Evolutionary conservation across 2,329 filamentous ascomycete species (phyloP).

Genomic region (Epicoccum sorghinum): DNA sequence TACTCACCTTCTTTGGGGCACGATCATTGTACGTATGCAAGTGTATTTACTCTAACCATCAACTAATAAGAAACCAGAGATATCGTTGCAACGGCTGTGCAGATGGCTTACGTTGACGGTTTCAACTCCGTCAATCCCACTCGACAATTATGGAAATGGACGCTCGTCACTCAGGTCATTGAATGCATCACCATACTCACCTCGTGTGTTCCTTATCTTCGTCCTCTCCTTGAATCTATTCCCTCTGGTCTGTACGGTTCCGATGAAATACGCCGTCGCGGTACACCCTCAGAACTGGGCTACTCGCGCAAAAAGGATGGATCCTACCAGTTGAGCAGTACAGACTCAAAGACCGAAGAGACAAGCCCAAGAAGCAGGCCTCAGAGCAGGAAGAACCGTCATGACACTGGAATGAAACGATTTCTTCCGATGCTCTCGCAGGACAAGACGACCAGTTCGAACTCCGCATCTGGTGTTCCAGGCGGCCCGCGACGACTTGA

Average conservation of each 20-base stretch:
- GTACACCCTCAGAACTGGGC: conserved; percentile 36
- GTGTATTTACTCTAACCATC: not conserved
- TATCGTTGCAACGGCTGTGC: conserved; percentile 41
- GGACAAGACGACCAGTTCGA: conserved; percentile 35
- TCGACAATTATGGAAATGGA: conserved; percentile 44
- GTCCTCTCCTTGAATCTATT: conserved; percentile 42
- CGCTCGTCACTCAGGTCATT: conserved; percentile 40
- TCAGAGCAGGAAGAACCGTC: conserved; percentile 25
- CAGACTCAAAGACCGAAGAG: conserved; percentile 15
- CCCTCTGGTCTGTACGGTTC: conserved; percentile 43
- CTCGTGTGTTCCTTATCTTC: conserved; percentile 44
- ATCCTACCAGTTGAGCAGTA: conserved; percentile 40
- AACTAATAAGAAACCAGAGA: conserved; percentile 25
- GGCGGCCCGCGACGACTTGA: conserved; percentile 39
- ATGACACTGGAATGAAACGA: conserved; percentile 31
- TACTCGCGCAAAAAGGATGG: conserved; percentile 35
- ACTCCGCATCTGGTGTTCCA: conserved; percentile 44
- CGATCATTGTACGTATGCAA: conserved; percentile 34
- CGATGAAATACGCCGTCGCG: conserved; percentile 41
- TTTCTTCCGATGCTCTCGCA: conserved; percentile 40
- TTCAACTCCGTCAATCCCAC: conserved; percentile 38
- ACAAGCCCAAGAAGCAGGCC: conserved; percentile 14
- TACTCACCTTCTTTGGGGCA: conserved; percentile 42
- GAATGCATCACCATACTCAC: conserved; percentile 46
- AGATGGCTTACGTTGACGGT: conserved; percentile 37